Percentiles rank a stretch among this genome's conserved stretches.
Conservation (phyloP, 352 stramenopile genomes). For the Phytophthora tubulina region DNA sequence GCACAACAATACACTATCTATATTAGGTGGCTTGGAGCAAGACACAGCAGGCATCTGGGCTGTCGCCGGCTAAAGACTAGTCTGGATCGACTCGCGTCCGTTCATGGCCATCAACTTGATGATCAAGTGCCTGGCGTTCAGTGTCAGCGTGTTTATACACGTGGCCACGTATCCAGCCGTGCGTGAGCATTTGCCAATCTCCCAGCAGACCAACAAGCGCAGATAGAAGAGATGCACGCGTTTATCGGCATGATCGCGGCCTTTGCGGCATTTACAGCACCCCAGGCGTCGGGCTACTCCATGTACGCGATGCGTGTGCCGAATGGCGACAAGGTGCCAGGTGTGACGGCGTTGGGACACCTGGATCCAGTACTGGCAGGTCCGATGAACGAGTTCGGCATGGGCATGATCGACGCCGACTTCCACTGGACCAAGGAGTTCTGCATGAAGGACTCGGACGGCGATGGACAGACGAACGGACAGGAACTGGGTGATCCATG, state of each 20-base stretch:
- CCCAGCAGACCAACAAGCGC: neutral
- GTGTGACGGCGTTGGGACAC: conserved; percentile 42
- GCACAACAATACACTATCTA: conserved; percentile 17
- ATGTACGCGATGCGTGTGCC: conserved; percentile 41
- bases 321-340: conserved; percentile 48
- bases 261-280: neutral
- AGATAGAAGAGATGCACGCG: conserved; percentile 13
- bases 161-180: conserved; percentile 12
- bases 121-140: neutral
- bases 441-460: conserved; percentile 45
- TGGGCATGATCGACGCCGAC: conserved; percentile 40
- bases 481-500: conserved; percentile 44
- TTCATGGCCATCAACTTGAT: neutral
- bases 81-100: conserved; percentile 9
- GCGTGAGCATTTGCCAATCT: conserved; percentile 14
- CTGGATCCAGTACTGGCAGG: conserved; percentile 28
- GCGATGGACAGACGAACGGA: conserved; percentile 42
- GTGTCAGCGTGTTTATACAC: conserved; percentile 26
- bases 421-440: conserved; percentile 41
- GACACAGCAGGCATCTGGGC: neutral
- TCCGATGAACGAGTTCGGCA: conserved; percentile 43
- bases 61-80: neutral
- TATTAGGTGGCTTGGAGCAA: conserved; percentile 2
- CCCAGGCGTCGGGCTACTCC: conserved; percentile 15
- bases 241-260: neutral